Evolutionary conservation across 495 filamentous ascomycete species (phyloP).

Genomic region (Terfezia boudieri): DNA sequence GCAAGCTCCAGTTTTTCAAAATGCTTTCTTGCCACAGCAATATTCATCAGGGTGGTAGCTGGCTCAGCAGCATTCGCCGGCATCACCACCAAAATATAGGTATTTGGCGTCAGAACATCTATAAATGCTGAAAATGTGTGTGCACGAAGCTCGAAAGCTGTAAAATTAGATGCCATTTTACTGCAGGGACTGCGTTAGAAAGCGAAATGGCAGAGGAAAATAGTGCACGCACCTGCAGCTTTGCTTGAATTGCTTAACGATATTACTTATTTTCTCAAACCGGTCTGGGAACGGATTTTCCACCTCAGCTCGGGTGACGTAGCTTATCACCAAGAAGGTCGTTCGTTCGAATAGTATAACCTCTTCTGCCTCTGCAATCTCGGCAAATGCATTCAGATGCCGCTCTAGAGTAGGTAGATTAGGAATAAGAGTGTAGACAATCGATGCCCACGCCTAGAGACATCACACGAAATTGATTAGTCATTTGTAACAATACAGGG

Average conservation of each 20-base stretch:
- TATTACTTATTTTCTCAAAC: conserved; percentile 83
- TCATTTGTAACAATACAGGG: not conserved
- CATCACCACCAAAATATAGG: conserved; percentile 76
- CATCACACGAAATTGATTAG: not conserved
- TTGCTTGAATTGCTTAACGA: conserved; percentile 95
- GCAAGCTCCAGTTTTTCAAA: conserved; percentile 33
- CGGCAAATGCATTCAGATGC: conserved; percentile 53
- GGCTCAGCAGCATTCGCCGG: conserved; percentile 72
- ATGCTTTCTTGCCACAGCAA: conserved; percentile 56
- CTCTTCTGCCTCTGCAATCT: conserved; percentile 75
- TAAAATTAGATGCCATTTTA: conserved; percentile 16
- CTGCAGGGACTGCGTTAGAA: conserved; percentile 24
- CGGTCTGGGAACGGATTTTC: conserved; percentile 76
- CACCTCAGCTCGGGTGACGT: conserved; percentile 45
- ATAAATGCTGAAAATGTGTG: conserved; percentile 74
- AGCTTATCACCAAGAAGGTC: conserved; percentile 81
- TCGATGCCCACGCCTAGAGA: conserved; percentile 62
- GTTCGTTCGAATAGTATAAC: conserved; percentile 88
- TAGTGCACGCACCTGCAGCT: conserved; percentile 28
- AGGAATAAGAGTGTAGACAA: conserved; percentile 88
- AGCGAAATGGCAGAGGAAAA: conserved; percentile 24
- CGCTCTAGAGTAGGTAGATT: conserved; percentile 77
- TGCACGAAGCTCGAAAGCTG: conserved; percentile 28
- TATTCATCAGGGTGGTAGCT: conserved; percentile 74
- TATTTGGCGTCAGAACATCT: conserved; percentile 82